phyloP scores from a whole-genome alignment of 768 basidiomycete species.

The Termitomyces sp. region DNA sequence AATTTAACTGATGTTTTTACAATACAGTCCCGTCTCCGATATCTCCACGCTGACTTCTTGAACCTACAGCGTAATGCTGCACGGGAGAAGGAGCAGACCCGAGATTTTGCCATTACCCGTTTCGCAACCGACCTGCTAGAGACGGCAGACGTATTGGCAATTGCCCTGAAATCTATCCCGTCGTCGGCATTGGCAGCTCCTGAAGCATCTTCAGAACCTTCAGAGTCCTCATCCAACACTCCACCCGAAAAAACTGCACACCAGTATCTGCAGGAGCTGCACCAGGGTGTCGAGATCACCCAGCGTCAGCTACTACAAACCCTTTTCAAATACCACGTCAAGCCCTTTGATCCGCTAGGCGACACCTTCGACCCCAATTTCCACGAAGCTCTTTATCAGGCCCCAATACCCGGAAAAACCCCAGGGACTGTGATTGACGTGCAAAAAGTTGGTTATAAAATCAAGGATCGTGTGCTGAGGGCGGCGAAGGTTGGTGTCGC shows the following conservation, averaged over 20 bases:
- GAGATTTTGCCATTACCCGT: conserved; percentile 88
- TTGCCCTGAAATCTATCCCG: conserved; percentile 83
- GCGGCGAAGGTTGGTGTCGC: conserved; percentile 97
- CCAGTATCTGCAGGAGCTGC: conserved; percentile 64
- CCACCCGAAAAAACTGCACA: conserved; percentile 49
- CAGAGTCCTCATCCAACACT: conserved; percentile 18
- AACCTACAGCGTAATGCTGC: conserved; percentile 92
- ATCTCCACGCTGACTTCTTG: conserved; percentile 92
- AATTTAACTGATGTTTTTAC: conserved; percentile 12
- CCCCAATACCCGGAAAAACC: conserved; percentile 84
- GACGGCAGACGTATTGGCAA: conserved; percentile 83
- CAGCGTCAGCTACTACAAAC: conserved; percentile 87
- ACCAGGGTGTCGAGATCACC: conserved; percentile 89
- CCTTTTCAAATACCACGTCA: conserved; percentile 88
- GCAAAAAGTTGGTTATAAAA: conserved; percentile 88
- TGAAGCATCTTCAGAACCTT: conserved; percentile 25
- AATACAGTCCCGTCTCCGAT: conserved; percentile 87
- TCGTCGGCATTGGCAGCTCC: conserved; percentile 35
- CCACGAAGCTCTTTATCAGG: conserved; percentile 95
- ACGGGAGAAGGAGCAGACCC: conserved; percentile 88
- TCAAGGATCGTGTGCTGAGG: conserved; percentile 90
- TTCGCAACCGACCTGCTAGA: conserved; percentile 91
- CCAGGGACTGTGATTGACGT: conserved; percentile 89
- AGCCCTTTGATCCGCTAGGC: conserved; percentile 87
- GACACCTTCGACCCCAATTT: conserved; percentile 93